A percentile compares a stretch with the other conserved stretches of the same genome.
phyloP scores from a whole-genome alignment of 192 early-diverging fungal species.

The Backusella parvicylindrica region DNA sequence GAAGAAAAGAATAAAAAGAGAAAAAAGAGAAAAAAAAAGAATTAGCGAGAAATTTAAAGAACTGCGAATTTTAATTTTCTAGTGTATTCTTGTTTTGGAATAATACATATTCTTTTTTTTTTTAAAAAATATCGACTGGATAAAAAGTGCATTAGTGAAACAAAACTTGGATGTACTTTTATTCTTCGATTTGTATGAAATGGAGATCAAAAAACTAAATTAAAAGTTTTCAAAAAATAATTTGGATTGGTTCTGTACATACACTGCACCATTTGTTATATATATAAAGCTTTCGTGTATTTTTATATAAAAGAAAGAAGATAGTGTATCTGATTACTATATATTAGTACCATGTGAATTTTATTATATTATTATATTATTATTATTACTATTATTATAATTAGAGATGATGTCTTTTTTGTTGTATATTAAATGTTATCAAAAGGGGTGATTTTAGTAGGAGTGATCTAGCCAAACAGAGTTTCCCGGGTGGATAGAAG shows the following conservation, averaged over 20 bases:
- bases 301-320: background rate
- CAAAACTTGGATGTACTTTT: too few relatives aligned
- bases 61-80: background rate
- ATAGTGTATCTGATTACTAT: too few relatives aligned
- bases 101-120: background rate
- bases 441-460: background rate
- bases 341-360: background rate
- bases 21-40: background rate
- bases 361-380: background rate
- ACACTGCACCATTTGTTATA: too few relatives aligned
- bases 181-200: too few relatives aligned
- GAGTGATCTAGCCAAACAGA: constrained; percentile 5
- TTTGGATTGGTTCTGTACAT: too few relatives aligned
- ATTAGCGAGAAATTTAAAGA: background rate
- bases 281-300: too few relatives aligned
- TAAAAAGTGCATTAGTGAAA: too few relatives aligned
- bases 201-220: background rate
- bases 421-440: background rate
- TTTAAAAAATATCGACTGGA: background rate
- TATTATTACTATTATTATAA: background rate
- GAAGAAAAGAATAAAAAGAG: background rate
- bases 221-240: too few relatives aligned
- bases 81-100: background rate
- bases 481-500: constrained; percentile 5
- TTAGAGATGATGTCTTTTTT: background rate